Evolutionary conservation across 2,329 filamentous ascomycete genomes (phyloP).

Genomic region (Amauroascus verrucosus): DNA sequence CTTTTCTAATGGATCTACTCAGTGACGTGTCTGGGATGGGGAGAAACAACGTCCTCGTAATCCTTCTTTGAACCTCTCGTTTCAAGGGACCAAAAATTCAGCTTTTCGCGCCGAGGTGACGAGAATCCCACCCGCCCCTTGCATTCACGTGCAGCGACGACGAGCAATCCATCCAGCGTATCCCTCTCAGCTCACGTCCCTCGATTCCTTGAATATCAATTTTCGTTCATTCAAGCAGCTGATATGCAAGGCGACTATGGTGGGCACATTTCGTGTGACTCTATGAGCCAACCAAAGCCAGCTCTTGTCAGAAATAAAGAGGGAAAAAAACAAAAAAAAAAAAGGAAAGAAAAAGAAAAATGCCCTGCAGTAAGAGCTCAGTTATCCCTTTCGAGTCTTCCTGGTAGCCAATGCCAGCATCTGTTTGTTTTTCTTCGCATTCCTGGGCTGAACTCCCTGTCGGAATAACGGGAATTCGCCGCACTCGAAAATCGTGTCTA

Average conservation of each 20-base stretch:
- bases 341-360: background rate
- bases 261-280: background rate
- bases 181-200: background rate
- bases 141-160: slow-evolving; percentile 5
- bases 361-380: background rate
- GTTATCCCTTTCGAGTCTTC: background rate
- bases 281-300: background rate
- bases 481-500: background rate
- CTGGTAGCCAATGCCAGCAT: background rate
- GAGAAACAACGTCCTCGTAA: background rate
- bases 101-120: background rate
- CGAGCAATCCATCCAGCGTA: background rate
- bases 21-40: background rate
- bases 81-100: background rate
- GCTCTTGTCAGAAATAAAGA: background rate
- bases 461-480: background rate
- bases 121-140: background rate
- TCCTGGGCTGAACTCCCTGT: background rate
- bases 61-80: background rate
- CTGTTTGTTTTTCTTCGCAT: background rate
- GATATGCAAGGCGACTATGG: background rate
- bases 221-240: background rate
- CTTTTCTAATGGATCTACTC: background rate
- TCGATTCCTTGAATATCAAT: background rate
- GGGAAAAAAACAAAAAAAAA: background rate